Conservation (phyloP, 2,329 filamentous ascomycete genomes). For the Arthroderma sp. region DNA sequence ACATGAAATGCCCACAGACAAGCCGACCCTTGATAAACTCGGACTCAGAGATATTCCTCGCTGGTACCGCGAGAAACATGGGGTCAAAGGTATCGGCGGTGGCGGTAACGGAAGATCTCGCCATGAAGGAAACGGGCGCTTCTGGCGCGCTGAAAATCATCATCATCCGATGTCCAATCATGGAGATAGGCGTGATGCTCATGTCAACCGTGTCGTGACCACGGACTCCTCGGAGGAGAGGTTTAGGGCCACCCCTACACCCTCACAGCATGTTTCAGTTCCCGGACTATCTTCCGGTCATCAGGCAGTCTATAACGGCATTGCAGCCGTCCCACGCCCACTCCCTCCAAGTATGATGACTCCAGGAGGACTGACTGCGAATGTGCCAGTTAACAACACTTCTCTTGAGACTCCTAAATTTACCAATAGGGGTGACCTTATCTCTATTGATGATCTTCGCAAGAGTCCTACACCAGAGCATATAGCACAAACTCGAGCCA, state of each 20-base stretch:
- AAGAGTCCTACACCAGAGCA: conserved; percentile 2
- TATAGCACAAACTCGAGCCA: not conserved
- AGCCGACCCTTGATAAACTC: conserved; percentile 52
- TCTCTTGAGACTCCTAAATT: not conserved
- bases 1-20: conserved; percentile 73
- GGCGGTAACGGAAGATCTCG: not conserved
- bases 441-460: not conserved
- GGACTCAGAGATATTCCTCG: conserved; percentile 50
- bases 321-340: not conserved
- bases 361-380: not conserved
- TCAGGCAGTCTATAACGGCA: not conserved
- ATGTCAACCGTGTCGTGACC: not conserved
- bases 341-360: not conserved
- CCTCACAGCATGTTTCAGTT: not conserved
- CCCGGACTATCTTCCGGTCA: not conserved
- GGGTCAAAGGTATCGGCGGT: conserved; percentile 8
- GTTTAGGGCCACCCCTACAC: not conserved
- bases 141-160: not conserved
- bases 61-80: conserved; percentile 45
- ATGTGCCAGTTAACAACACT: not conserved
- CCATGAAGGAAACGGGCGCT: conserved; percentile 2
- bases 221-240: not conserved
- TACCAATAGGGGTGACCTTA: not conserved
- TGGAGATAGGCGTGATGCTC: not conserved
- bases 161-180: not conserved